Conservation (phyloP, 2,329 filamentous ascomycete genomes). For the Diaporthe citrichinensis region DNA sequence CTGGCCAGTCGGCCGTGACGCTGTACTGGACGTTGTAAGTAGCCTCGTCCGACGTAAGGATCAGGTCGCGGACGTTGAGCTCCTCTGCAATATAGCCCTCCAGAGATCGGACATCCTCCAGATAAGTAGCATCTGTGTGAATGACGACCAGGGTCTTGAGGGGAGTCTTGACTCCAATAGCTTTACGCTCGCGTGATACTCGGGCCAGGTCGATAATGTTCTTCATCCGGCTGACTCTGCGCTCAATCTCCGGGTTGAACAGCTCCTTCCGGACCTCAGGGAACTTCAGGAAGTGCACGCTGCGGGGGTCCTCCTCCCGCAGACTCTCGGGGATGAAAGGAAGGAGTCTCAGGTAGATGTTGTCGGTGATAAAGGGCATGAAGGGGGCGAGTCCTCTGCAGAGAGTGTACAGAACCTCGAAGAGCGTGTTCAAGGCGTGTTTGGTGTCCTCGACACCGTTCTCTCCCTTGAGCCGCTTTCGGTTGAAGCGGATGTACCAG, state of each 20-base stretch:
- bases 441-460: slow-evolving; percentile 87
- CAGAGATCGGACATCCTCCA: slow-evolving; percentile 88
- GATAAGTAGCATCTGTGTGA: slow-evolving; percentile 84
- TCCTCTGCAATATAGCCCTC: slow-evolving; percentile 93
- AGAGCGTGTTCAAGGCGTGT: slow-evolving; percentile 93
- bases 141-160: slow-evolving; percentile 92
- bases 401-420: slow-evolving; percentile 92
- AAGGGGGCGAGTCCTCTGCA: slow-evolving; percentile 92
- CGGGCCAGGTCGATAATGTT: slow-evolving; percentile 93
- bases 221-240: slow-evolving; percentile 92
- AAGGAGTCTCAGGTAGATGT: slow-evolving; percentile 88
- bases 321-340: slow-evolving; percentile 83
- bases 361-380: slow-evolving; percentile 95
- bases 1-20: slow-evolving; percentile 91
- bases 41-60: slow-evolving; percentile 88
- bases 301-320: slow-evolving; percentile 80
- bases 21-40: slow-evolving; percentile 95
- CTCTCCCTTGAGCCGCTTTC: slow-evolving; percentile 91
- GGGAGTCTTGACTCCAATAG: slow-evolving; percentile 90
- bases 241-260: slow-evolving; percentile 88
- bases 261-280: slow-evolving; percentile 90
- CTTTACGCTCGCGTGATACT: slow-evolving; percentile 86
- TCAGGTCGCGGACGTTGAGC: slow-evolving; percentile 88
- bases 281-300: slow-evolving; percentile 93
- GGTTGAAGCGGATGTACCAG: slow-evolving; percentile 98